These are phyloP conservation scores for Solanum ossicruentum DNA, from an alignment of 257 asterid genomes.

Conservation along the genomic window DNA sequence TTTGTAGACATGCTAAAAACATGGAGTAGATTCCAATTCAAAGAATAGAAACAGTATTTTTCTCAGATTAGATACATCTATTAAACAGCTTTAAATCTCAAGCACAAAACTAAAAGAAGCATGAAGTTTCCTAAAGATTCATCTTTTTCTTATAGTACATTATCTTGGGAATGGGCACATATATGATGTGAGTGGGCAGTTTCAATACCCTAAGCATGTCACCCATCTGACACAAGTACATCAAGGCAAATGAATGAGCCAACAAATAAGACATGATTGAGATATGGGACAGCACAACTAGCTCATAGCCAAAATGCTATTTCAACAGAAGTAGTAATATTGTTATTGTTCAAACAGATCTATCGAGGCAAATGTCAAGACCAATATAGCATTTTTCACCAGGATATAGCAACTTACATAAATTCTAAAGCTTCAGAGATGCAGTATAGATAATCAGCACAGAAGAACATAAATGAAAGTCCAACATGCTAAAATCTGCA, in stretches of 20 bases:
- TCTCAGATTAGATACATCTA: not conserved
- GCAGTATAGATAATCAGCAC: not conserved
- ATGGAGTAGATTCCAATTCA: not conserved
- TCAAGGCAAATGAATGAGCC: not conserved
- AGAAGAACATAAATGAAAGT: not conserved
- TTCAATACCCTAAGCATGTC: not conserved
- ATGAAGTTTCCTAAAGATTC: not conserved
- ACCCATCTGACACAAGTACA: not conserved
- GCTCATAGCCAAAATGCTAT: not conserved
- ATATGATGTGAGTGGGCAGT: not conserved
- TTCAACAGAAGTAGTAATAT: not conserved
- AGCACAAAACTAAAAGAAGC: not conserved
- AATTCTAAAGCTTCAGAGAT: not conserved
- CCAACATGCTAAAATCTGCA: not conserved
- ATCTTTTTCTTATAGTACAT: not conserved
- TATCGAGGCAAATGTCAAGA: not conserved
- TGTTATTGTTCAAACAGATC: not conserved
- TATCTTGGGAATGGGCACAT: not conserved
- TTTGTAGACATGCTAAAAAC: not conserved
- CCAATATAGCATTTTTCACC: not conserved
- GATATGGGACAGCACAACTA: not conserved
- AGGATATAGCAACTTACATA: not conserved
- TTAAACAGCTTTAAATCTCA: not conserved
- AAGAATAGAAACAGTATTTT: not conserved
- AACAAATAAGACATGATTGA: not conserved